These are phyloP conservation scores for Cordyceps fumosorosea DNA, from an alignment of 2,329 filamentous ascomycete genomes.

Conservation along the genomic window DNA sequence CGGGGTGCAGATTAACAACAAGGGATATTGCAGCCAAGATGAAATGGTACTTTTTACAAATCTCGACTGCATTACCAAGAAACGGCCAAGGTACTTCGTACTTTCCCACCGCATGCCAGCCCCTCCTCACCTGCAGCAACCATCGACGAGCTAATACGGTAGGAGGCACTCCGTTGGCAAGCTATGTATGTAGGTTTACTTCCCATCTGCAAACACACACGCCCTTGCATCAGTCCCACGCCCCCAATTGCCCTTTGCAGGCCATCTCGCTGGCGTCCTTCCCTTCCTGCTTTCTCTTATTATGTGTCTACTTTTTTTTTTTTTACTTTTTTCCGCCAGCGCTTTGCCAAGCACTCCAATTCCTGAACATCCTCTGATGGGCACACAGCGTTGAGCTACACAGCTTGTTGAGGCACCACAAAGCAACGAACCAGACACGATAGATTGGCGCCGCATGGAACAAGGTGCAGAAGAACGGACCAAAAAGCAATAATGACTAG, in stretches of 20 bases:
- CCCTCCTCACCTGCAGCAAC: slow-evolving; percentile 11
- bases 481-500: neutral
- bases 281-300: neutral
- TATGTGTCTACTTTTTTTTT: slow-evolving; percentile 1
- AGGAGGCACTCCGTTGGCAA: neutral
- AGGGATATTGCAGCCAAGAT: neutral
- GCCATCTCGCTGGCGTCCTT: neutral
- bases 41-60: neutral
- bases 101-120: neutral
- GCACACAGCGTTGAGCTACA: slow-evolving; percentile 2
- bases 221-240: slow-evolving; percentile 3
- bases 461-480: neutral
- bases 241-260: neutral
- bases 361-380: slow-evolving; percentile 3
- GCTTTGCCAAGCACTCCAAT: slow-evolving; percentile 1
- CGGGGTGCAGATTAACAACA: neutral
- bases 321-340: slow-evolving; percentile 6
- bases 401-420: neutral
- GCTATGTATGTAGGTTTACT: neutral
- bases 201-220: slow-evolving; percentile 5
- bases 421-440: neutral
- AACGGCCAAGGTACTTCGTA: neutral
- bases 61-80: neutral
- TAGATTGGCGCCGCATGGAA: slow-evolving; percentile 6
- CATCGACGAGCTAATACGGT: neutral